phyloP scores from a whole-genome alignment of 257 asterid genomes.

The Capsicum baccatum region DNA sequence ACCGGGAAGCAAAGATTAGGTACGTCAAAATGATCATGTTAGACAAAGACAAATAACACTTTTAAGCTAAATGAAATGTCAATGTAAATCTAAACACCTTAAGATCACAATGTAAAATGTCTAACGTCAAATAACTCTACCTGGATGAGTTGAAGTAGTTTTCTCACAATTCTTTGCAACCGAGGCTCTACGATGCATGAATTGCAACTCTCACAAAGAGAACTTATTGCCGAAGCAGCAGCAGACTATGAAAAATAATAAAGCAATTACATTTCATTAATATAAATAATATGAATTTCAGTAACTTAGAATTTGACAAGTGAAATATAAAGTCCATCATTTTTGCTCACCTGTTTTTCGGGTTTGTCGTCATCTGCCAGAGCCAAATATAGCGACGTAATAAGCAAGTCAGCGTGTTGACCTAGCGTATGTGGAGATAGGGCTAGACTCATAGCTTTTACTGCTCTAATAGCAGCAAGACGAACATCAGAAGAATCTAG shows the following conservation, averaged over 20 bases:
- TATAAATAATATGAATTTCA: neutral
- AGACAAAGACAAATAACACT: neutral
- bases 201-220: neutral
- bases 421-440: neutral
- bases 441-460: neutral
- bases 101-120: no score
- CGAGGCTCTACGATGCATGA: neutral
- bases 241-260: neutral
- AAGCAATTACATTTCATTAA: neutral
- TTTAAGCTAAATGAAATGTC: neutral
- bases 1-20: neutral
- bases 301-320: neutral
- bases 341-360: neutral
- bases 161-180: neutral
- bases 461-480: constrained; percentile 8
- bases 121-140: neutral
- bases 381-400: neutral
- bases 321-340: neutral
- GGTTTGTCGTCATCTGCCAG: neutral
- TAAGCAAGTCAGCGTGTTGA: neutral
- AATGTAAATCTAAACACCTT: neutral
- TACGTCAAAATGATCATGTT: neutral
- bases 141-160: neutral
- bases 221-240: neutral
- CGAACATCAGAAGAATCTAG: neutral